phyloP scores from a whole-genome alignment of 805 yeast species.

The Ogataea haglerorum region DNA sequence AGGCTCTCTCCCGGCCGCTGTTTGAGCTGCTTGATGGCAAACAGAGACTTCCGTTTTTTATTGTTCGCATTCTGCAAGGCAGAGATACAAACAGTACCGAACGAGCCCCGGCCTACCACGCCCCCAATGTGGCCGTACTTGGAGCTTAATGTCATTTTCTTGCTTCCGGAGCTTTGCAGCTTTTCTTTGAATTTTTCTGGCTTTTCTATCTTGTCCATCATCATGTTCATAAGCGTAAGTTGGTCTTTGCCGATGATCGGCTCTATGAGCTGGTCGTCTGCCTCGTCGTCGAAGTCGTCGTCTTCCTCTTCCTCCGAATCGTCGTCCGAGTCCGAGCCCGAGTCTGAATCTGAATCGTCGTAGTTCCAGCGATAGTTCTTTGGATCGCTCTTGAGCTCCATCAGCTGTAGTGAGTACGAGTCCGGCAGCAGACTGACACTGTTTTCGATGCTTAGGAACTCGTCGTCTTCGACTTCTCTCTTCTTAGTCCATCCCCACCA shows the following conservation, averaged over 20 bases:
- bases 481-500: constrained; percentile 34
- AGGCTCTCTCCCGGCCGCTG: constrained; percentile 57
- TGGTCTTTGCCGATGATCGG: constrained; percentile 52
- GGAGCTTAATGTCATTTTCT: constrained; percentile 36
- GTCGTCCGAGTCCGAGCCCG: constrained; percentile 13
- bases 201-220: constrained; percentile 46
- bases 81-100: constrained; percentile 45
- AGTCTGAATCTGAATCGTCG: constrained; percentile 36
- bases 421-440: constrained; percentile 37
- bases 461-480: constrained; percentile 30
- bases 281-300: constrained; percentile 36
- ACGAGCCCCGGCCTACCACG: constrained; percentile 45
- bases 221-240: constrained; percentile 43
- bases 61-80: constrained; percentile 40
- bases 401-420: constrained; percentile 32
- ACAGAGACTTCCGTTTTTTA: constrained; percentile 42
- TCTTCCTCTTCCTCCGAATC: constrained; percentile 28
- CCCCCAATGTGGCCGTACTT: constrained; percentile 53
- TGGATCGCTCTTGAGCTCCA: constrained; percentile 35
- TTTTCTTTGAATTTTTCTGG: constrained; percentile 35
- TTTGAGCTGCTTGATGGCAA: constrained; percentile 76
- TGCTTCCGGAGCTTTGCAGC: constrained; percentile 20
- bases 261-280: constrained; percentile 38
- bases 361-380: constrained; percentile 38
- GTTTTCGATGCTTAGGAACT: constrained; percentile 28